Evolutionary conservation across 2,329 filamentous ascomycete genomes (phyloP).

Genomic region (Scedosporium aurantiacum): DNA sequence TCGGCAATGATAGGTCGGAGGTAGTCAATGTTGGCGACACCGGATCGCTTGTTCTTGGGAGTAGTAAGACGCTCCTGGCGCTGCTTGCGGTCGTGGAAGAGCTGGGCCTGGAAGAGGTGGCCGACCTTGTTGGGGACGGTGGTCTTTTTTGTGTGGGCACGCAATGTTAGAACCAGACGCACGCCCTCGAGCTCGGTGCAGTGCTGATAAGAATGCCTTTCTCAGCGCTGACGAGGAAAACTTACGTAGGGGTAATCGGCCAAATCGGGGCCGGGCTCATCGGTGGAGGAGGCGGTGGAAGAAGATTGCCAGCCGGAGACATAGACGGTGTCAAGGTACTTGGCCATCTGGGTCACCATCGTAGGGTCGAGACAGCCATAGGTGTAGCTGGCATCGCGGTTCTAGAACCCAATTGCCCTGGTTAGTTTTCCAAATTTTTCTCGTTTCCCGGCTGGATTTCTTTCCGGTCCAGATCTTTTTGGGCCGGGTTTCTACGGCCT

Average conservation of each 20-base stretch:
- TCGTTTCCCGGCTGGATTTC: neutral
- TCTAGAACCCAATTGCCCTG: slow-evolving; percentile 35
- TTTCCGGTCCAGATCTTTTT: neutral
- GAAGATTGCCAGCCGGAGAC: slow-evolving; percentile 99
- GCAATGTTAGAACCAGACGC: neutral
- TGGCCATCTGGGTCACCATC: slow-evolving; percentile 98
- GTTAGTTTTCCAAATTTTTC: neutral
- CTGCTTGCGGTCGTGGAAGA: slow-evolving; percentile 99
- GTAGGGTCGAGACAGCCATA: slow-evolving; percentile 97
- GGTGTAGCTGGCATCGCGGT: slow-evolving; percentile 77
- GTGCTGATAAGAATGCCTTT: no score
- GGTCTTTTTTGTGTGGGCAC: slow-evolving; percentile 48
- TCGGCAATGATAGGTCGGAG: slow-evolving; percentile 93
- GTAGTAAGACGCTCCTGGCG: slow-evolving; percentile 81
- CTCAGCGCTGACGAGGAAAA: slow-evolving; percentile 9
- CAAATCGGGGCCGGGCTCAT: slow-evolving; percentile 94
- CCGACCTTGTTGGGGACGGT: slow-evolving; percentile 97
- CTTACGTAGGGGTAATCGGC: slow-evolving; percentile 89
- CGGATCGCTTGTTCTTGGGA: slow-evolving; percentile 60
- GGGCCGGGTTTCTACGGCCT: slow-evolving; percentile 13
- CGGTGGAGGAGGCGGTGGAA: slow-evolving; percentile 85
- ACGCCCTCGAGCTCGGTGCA: no score
- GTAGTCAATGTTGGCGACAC: slow-evolving; percentile 77
- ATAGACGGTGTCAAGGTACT: slow-evolving; percentile 96
- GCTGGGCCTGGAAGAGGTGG: slow-evolving; percentile 94